These are phyloP conservation scores for Reutealis trisperma DNA, from an alignment of 345 rosid genomes.

Conservation along the genomic window DNA sequence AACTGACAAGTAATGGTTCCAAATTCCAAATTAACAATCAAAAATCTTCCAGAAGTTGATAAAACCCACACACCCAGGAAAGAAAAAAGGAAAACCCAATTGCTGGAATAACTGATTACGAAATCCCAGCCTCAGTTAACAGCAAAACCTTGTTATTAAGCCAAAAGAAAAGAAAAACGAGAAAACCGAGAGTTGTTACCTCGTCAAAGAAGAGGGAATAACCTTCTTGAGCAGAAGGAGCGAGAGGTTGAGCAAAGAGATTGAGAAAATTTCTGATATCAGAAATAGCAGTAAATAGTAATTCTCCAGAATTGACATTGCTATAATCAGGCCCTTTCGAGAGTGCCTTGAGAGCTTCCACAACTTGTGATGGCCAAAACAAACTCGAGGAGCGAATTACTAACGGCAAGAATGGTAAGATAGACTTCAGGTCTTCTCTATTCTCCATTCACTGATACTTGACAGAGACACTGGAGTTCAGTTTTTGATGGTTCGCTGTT, in stretches of 20 bases:
- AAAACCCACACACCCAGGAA: not conserved
- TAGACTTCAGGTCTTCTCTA: conserved; percentile 54
- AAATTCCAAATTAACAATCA: not conserved
- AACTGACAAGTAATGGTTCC: not conserved
- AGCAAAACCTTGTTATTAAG: not conserved
- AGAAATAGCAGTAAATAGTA: conserved; percentile 52
- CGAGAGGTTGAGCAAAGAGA: conserved; percentile 39
- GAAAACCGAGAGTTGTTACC: conserved; percentile 23
- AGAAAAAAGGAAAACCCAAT: not conserved
- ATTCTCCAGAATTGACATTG: conserved; percentile 64
- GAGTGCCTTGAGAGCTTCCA: conserved; percentile 60
- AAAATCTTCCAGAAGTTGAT: not conserved
- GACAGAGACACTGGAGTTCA: no score
- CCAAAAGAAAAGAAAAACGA: not conserved
- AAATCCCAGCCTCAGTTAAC: not conserved
- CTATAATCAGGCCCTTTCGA: conserved; percentile 64
- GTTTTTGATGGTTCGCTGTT: no score
- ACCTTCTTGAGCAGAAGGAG: conserved; percentile 51
- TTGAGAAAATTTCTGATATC: conserved; percentile 55
- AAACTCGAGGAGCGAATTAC: conserved; percentile 47
- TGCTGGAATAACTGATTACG: not conserved
- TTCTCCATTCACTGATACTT: conserved; percentile 42
- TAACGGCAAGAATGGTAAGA: conserved; percentile 56
- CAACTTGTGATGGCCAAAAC: conserved; percentile 67
- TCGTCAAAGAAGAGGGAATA: conserved; percentile 71